Conservation (phyloP, 257 asterid species). For the Solanum chmielewskii region DNA sequence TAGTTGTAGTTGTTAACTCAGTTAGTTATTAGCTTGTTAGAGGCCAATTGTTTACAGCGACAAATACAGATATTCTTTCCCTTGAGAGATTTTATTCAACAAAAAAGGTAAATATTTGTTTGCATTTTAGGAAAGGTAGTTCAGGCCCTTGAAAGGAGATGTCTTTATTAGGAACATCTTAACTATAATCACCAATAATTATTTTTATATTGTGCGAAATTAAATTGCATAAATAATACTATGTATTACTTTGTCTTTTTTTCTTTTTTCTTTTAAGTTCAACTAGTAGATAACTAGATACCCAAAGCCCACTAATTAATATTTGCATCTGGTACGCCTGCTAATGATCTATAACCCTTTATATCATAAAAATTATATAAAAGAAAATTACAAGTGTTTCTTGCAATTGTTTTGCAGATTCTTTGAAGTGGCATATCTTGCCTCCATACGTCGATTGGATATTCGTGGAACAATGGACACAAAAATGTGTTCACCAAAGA, state of each 20-base stretch:
- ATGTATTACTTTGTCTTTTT: background rate
- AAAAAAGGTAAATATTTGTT: background rate
- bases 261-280: background rate
- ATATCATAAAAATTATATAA: background rate
- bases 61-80: background rate
- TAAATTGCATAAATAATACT: background rate
- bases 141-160: background rate
- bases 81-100: background rate
- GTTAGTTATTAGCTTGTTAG: background rate
- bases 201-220: background rate
- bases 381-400: background rate
- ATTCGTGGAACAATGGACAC: background rate
- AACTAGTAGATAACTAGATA: background rate
- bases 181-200: background rate
- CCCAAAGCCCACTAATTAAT: background rate
- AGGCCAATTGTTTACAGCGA: background rate
- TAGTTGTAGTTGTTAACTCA: background rate
- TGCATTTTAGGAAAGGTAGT: background rate
- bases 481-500: background rate
- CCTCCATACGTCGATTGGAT: background rate
- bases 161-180: background rate
- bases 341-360: background rate
- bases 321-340: background rate
- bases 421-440: background rate
- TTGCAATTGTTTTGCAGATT: no score